These are phyloP conservation scores for Wickerhamiella infanticola DNA, from an alignment of 1,139 yeast genomes.

Conservation along the genomic window DNA sequence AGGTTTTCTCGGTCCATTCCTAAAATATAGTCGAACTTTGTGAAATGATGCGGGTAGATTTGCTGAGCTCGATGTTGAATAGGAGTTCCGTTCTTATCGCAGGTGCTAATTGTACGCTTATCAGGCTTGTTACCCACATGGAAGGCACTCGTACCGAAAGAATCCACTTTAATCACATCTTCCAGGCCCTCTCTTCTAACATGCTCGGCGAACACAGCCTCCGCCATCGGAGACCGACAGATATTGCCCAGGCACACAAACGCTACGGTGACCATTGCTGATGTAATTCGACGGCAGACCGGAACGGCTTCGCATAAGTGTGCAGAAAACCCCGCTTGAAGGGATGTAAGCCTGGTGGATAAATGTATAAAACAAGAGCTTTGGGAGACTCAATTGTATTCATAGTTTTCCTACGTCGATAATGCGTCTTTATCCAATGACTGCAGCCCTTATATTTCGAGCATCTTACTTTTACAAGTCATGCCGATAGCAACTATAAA, in stretches of 20 bases:
- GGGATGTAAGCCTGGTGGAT: too few relatives aligned
- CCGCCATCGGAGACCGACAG: slow-evolving; percentile 98
- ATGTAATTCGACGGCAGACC: not conserved
- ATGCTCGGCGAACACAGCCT: slow-evolving; percentile 63
- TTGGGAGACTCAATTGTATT: too few relatives aligned
- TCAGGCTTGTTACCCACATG: slow-evolving; percentile 79
- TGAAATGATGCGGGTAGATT: slow-evolving; percentile 41
- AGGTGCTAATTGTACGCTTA: slow-evolving; percentile 50
- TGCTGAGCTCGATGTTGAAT: slow-evolving; percentile 66
- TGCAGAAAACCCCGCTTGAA: too few relatives aligned
- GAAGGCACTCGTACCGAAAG: slow-evolving; percentile 80
- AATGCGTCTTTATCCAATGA: too few relatives aligned
- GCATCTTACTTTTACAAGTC: too few relatives aligned
- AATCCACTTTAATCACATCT: slow-evolving; percentile 44
- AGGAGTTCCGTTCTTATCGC: slow-evolving; percentile 57
- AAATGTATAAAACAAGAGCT: too few relatives aligned
- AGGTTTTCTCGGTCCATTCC: slow-evolving; percentile 68
- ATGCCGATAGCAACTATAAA: too few relatives aligned
- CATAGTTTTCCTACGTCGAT: too few relatives aligned
- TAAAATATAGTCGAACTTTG: slow-evolving; percentile 61
- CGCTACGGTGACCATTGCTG: slow-evolving; percentile 40
- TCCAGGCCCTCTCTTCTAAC: slow-evolving; percentile 37
- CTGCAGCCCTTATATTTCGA: too few relatives aligned
- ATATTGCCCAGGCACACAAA: slow-evolving; percentile 89
- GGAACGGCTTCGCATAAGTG: too few relatives aligned